Percentiles rank a stretch among this genome's conserved stretches.
phyloP scores from a whole-genome alignment of 768 basidiomycete species.

The Collybia sordida region DNA sequence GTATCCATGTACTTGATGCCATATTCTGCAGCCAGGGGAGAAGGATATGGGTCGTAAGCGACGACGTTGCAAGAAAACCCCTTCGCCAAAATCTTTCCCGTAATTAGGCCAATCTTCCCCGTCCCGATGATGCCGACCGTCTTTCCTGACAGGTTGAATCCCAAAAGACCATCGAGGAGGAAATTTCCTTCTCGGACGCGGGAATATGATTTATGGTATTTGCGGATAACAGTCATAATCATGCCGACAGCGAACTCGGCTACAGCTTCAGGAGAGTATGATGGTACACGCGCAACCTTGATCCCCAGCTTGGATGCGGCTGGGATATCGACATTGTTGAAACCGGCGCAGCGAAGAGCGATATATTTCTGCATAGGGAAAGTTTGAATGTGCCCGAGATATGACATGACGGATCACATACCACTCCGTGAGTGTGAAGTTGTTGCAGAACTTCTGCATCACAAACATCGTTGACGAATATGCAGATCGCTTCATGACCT shows the following conservation, averaged over 20 bases:
- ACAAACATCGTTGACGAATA: conserved; percentile 45
- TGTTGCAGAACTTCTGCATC: conserved; percentile 30
- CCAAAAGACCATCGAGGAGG: conserved; percentile 42
- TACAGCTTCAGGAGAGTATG: conserved; percentile 43
- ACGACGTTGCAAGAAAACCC: conserved; percentile 40
- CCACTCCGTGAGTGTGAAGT: conserved; percentile 33
- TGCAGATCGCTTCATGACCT: conserved; percentile 37
- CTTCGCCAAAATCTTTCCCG: conserved; percentile 38
- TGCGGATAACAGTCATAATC: conserved; percentile 43
- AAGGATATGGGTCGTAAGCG: conserved; percentile 39
- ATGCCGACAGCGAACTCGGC: conserved; percentile 47
- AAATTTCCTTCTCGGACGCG: conserved; percentile 48
- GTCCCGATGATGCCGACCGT: conserved; percentile 45
- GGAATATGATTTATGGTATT: conserved; percentile 45
- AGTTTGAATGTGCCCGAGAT: not conserved
- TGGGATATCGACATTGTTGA: conserved; percentile 40
- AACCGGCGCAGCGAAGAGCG: conserved; percentile 40
- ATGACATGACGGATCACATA: conserved; percentile 15
- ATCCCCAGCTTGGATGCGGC: conserved; percentile 29
- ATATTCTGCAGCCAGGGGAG: conserved; percentile 28
- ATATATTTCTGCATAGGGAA: conserved; percentile 35
- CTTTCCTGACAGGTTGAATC: conserved; percentile 39
- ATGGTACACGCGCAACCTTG: conserved; percentile 39
- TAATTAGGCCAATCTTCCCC: conserved; percentile 41
- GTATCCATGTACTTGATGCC: conserved; percentile 37